Percentiles rank a stretch among this genome's conserved stretches.
Evolutionary conservation across 352 stramenopile species (phyloP).

Genomic region (Phytopythium sindhum): DNA sequence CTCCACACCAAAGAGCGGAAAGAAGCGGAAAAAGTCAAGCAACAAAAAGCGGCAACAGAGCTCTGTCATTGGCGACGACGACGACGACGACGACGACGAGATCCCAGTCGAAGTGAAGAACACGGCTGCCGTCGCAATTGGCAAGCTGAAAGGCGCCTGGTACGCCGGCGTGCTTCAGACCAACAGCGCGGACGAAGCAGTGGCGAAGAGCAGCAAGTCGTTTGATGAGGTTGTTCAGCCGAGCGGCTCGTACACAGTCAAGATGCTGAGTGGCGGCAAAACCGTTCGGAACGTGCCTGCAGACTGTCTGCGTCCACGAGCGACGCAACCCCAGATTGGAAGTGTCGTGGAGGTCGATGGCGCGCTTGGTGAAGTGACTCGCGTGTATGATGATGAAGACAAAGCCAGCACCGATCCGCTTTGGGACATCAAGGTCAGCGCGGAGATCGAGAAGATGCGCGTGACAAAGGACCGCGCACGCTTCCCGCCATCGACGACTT

Average conservation of each 20-base stretch:
- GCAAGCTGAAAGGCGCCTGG: slow-evolving; percentile 52
- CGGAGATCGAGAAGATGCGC: slow-evolving; percentile 46
- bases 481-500: slow-evolving; percentile 30
- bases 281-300: slow-evolving; percentile 44
- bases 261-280: slow-evolving; percentile 32
- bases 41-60: slow-evolving; percentile 53
- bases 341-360: slow-evolving; percentile 75
- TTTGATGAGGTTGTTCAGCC: slow-evolving; percentile 18
- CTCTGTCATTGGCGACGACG: slow-evolving; percentile 21
- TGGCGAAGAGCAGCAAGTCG: neutral
- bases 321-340: slow-evolving; percentile 44
- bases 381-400: slow-evolving; percentile 28
- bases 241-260: slow-evolving; percentile 32
- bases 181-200: neutral
- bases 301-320: slow-evolving; percentile 34
- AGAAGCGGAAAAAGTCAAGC: slow-evolving; percentile 54
- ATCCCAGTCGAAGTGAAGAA: slow-evolving; percentile 61
- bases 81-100: slow-evolving; percentile 8
- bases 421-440: slow-evolving; percentile 50
- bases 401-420: slow-evolving; percentile 9
- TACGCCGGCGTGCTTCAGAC: slow-evolving; percentile 36
- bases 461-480: slow-evolving; percentile 50
- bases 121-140: slow-evolving; percentile 20
- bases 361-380: slow-evolving; percentile 53
- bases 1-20: slow-evolving; percentile 25